Evolutionary conservation across 306 rosid genomes (phyloP).

Genomic region (Dryas drummondii): DNA sequence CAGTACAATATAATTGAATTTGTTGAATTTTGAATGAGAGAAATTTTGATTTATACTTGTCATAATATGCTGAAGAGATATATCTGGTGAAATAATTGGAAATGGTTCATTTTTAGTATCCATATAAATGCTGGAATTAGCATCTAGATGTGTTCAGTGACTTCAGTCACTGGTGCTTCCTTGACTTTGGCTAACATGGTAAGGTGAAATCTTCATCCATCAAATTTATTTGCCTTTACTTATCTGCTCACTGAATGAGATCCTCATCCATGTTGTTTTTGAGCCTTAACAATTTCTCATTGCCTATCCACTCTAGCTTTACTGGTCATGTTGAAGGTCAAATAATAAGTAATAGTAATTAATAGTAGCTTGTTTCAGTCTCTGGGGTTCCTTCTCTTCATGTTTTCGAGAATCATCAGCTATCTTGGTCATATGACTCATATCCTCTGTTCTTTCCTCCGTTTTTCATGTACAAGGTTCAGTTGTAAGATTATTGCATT

Average conservation of each 20-base stretch:
- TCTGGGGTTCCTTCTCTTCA: neutral
- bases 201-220: neutral
- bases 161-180: neutral
- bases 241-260: neutral
- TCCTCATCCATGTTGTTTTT: neutral
- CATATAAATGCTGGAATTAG: constrained; percentile 3
- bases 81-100: neutral
- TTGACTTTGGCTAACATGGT: neutral
- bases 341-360: neutral
- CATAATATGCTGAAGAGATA: neutral
- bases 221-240: too few species aligned
- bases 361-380: neutral
- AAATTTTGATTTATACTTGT: neutral
- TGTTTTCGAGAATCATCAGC: neutral
- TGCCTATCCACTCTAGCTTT: too few species aligned
- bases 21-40: neutral
- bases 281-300: neutral
- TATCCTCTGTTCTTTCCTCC: neutral
- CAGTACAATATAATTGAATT: neutral
- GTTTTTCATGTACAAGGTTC: too few species aligned
- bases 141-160: neutral
- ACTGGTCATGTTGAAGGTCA: neutral
- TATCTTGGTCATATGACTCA: neutral
- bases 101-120: neutral
- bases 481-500: too few species aligned